phyloP scores from a whole-genome alignment of 257 asterid genomes.

The Nicotiana tomentosiformis region DNA sequence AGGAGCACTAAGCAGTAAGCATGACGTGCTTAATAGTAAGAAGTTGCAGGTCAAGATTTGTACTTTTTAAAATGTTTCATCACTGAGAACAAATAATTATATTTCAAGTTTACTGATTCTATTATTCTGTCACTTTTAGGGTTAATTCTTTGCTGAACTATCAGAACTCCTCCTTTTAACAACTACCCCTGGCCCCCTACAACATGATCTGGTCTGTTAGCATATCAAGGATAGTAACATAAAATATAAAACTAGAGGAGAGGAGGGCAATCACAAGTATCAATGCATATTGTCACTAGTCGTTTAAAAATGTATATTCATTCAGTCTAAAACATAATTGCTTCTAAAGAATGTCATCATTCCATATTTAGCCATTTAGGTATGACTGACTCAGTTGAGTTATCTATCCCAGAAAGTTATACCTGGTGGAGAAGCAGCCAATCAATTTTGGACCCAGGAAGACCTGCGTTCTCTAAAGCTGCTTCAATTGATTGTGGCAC shows the following conservation, averaged over 20 bases:
- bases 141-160: background rate
- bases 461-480: slow-evolving; percentile 77
- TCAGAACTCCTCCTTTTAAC: background rate
- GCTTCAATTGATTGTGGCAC: slow-evolving; percentile 89
- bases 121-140: background rate
- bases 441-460: slow-evolving; percentile 61
- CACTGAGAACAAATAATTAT: background rate
- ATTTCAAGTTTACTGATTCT: background rate
- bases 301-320: background rate
- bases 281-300: background rate
- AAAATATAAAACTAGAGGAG: background rate
- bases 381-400: background rate
- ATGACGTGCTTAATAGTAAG: background rate
- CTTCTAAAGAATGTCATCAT: background rate
- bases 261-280: background rate
- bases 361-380: background rate
- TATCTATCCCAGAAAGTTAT: slow-evolving; percentile 3
- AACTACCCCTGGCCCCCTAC: background rate
- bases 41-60: background rate
- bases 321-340: background rate
- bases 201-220: background rate
- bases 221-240: too few relatives aligned
- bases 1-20: background rate
- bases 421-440: slow-evolving; percentile 99
- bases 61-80: background rate